These are phyloP conservation scores for Calonectria hawksworthii DNA, from an alignment of 2,329 filamentous ascomycete species.

Conservation along the genomic window DNA sequence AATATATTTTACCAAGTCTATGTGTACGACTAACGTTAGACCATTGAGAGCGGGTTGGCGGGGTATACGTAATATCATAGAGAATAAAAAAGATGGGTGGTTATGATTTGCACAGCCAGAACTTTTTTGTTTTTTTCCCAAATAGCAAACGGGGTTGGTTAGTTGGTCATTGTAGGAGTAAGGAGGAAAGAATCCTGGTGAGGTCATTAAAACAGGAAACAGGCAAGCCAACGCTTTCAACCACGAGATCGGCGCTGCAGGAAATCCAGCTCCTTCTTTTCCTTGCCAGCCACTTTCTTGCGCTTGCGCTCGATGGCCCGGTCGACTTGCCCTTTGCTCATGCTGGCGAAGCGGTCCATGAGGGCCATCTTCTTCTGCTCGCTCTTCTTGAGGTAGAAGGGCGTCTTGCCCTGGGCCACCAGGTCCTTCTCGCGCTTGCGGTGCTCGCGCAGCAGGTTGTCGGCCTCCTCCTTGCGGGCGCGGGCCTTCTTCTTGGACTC, in stretches of 20 bases:
- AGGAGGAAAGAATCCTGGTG: background rate
- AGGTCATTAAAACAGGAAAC: background rate
- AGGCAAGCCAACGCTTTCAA: background rate
- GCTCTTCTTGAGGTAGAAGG: constrained; percentile 92
- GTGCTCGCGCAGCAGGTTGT: constrained; percentile 80
- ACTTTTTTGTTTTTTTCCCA: background rate
- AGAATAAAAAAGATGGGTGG: constrained; percentile 18
- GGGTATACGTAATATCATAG: constrained; percentile 27
- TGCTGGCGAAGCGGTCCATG: constrained; percentile 81
- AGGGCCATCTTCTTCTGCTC: constrained; percentile 91
- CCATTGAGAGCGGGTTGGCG: constrained; percentile 18
- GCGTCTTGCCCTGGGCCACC: constrained; percentile 89
- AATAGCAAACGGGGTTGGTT: background rate
- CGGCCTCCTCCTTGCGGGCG: constrained; percentile 77
- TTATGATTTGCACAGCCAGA: constrained; percentile 1
- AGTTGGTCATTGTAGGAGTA: background rate
- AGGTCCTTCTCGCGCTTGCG: constrained; percentile 86
- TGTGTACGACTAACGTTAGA: constrained; percentile 22
- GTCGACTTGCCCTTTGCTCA: constrained; percentile 89
- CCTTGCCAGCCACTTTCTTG: constrained; percentile 90
- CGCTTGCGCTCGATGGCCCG: constrained; percentile 87
- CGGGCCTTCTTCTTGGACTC: constrained; percentile 82
- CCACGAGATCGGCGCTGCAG: constrained; percentile 50
- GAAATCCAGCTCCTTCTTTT: constrained; percentile 79
- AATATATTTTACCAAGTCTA: constrained; percentile 23